Evolutionary conservation across 495 filamentous ascomycete genomes (phyloP).

Genomic region (Hapsidospora chrysogenum): DNA sequence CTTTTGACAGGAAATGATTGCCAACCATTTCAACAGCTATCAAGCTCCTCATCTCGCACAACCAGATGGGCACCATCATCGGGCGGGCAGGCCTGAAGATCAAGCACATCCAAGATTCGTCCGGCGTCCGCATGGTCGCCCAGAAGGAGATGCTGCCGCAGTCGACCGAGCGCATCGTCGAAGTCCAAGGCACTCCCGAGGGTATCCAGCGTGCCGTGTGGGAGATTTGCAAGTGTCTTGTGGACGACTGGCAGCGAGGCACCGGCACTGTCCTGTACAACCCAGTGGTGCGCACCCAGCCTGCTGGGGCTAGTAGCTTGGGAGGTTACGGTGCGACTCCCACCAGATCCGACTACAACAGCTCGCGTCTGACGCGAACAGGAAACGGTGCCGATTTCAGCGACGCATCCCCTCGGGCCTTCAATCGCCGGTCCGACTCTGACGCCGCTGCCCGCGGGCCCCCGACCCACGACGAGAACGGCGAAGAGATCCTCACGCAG

Average conservation of each 20-base stretch:
- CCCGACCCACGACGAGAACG: slow-evolving; percentile 80
- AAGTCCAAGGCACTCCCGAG: slow-evolving; percentile 83
- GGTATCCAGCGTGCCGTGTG: slow-evolving; percentile 90
- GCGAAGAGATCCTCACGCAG: slow-evolving; percentile 94
- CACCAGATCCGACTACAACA: slow-evolving; percentile 33
- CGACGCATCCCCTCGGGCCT: slow-evolving; percentile 47
- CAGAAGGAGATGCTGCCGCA: slow-evolving; percentile 99
- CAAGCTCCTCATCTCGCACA: slow-evolving; percentile 95
- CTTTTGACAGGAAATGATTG: too few relatives aligned
- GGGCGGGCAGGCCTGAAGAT: slow-evolving; percentile 93
- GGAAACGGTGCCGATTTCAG: slow-evolving; percentile 97
- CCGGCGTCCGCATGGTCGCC: slow-evolving; percentile 94
- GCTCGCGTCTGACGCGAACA: slow-evolving; percentile 72
- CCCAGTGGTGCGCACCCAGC: slow-evolving; percentile 71
- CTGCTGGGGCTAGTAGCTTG: slow-evolving; percentile 31
- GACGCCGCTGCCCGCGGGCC: slow-evolving; percentile 56
- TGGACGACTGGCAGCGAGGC: slow-evolving; percentile 94
- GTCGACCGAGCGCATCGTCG: slow-evolving; percentile 96
- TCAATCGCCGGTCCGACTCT: slow-evolving; percentile 64
- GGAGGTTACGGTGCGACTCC: slow-evolving; percentile 13
- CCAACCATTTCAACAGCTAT: slow-evolving; percentile 65
- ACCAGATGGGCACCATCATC: slow-evolving; percentile 99
- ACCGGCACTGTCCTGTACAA: slow-evolving; percentile 95
- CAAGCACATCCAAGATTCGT: slow-evolving; percentile 96
- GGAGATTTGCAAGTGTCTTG: slow-evolving; percentile 97